Percentiles rank a stretch among this genome's conserved stretches.
Conservation (phyloP, 169 alveolate species). For the Cryptosporidium ryanae region DNA sequence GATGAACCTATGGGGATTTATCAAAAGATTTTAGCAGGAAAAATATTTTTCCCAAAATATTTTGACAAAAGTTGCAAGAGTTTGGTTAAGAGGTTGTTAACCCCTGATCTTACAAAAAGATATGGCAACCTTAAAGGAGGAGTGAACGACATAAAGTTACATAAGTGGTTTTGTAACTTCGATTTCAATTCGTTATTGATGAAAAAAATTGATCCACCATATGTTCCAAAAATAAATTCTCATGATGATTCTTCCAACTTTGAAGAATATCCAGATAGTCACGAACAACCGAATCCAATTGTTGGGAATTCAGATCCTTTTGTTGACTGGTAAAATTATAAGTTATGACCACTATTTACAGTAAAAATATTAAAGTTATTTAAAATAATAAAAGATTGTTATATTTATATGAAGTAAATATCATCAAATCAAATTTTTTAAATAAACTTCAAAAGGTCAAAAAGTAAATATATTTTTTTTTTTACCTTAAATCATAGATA, state of each 20-base stretch:
- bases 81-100: conserved; percentile 91
- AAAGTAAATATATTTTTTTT: too few relatives aligned
- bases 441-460: not conserved
- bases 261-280: conserved; percentile 88
- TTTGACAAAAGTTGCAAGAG: conserved; percentile 90
- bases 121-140: conserved; percentile 95
- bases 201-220: conserved; percentile 87
- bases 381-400: not conserved
- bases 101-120: conserved; percentile 94
- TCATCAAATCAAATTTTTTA: not conserved
- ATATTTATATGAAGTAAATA: not conserved
- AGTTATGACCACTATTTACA: not conserved
- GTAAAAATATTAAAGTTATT: not conserved
- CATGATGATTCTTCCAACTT: conserved; percentile 84
- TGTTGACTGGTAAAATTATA: conserved; percentile 84
- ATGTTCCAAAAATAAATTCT: conserved; percentile 83
- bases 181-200: conserved; percentile 85
- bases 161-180: conserved; percentile 87
- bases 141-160: conserved; percentile 91
- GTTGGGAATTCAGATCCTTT: conserved; percentile 88
- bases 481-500: too few relatives aligned
- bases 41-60: conserved; percentile 92
- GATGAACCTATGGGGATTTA: conserved; percentile 97
- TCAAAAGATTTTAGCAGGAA: conserved; percentile 95
- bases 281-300: conserved; percentile 84